phyloP scores from a whole-genome alignment of 306 rosid genomes.

The Cicer yamashitae region DNA sequence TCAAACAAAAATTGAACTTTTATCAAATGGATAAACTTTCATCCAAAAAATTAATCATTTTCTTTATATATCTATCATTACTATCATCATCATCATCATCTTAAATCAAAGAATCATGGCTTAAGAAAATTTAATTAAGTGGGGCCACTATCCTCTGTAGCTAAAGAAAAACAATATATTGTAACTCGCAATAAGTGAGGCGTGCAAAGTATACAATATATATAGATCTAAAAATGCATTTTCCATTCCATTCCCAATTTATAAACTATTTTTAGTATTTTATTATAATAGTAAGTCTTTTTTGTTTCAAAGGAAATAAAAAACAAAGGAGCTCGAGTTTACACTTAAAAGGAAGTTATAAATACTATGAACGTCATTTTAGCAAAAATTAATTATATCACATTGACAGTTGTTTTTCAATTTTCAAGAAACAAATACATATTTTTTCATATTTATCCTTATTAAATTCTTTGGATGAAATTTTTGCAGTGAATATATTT shows the following conservation, averaged over 20 bases:
- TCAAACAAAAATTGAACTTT: too few relatives aligned
- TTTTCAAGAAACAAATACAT: too few relatives aligned
- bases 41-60: neutral
- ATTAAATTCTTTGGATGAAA: too few relatives aligned
- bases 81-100: constrained; percentile 7
- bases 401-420: too few relatives aligned
- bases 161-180: neutral
- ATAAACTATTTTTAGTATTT: neutral
- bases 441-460: too few relatives aligned
- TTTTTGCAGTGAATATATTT: too few relatives aligned
- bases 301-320: neutral
- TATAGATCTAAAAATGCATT: constrained; percentile 13
- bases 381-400: too few relatives aligned
- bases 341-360: neutral
- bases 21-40: too few relatives aligned
- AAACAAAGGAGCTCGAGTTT: constrained; percentile 1
- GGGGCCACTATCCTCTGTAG: constrained; percentile 41
- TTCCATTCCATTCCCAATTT: constrained; percentile 23
- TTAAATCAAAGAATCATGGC: constrained; percentile 54
- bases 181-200: constrained; percentile 21
- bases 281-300: neutral
- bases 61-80: constrained; percentile 35
- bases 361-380: neutral
- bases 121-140: constrained; percentile 50
- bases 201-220: constrained; percentile 39